Percentiles rank a stretch among this genome's conserved stretches.
Conservation (phyloP, 2,329 filamentous ascomycete genomes). For the Aspergillus floridensis region DNA sequence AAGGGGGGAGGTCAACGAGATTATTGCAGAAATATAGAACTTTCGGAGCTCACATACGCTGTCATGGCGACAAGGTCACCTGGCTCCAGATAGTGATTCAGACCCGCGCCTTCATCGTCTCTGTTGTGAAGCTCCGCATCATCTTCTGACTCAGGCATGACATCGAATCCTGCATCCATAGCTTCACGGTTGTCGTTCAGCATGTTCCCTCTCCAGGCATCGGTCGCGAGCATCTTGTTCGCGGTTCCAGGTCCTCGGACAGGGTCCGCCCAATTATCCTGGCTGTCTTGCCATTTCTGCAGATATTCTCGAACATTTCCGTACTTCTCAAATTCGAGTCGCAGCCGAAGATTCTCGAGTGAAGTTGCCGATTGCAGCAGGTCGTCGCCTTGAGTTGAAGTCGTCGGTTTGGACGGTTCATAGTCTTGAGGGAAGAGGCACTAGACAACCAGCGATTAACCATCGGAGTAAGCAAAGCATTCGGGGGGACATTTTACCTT, state of each 20-base stretch:
- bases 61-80: constrained; percentile 42
- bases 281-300: constrained; percentile 38
- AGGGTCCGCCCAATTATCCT: constrained; percentile 31
- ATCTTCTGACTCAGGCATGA: constrained; percentile 22
- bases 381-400: constrained; percentile 3
- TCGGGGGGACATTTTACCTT: background rate
- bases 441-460: background rate
- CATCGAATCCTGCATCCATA: constrained; percentile 27
- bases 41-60: constrained; percentile 22
- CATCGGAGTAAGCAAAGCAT: background rate
- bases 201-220: constrained; percentile 32
- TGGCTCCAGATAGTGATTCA: constrained; percentile 34
- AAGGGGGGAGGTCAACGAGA: background rate
- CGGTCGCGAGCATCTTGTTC: constrained; percentile 9
- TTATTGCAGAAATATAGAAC: background rate
- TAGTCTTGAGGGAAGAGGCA: background rate
- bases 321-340: constrained; percentile 36
- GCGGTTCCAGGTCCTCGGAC: constrained; percentile 23
- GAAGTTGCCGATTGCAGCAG: constrained; percentile 10
- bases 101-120: constrained; percentile 31
- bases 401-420: background rate
- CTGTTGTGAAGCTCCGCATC: constrained; percentile 26
- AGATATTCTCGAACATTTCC: constrained; percentile 44
- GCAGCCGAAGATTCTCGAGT: constrained; percentile 28
- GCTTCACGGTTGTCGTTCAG: constrained; percentile 32